Base-by-base conservation (phyloP, 164 flowering plant genomes). In the Cinnamomum micranthum region DNA sequence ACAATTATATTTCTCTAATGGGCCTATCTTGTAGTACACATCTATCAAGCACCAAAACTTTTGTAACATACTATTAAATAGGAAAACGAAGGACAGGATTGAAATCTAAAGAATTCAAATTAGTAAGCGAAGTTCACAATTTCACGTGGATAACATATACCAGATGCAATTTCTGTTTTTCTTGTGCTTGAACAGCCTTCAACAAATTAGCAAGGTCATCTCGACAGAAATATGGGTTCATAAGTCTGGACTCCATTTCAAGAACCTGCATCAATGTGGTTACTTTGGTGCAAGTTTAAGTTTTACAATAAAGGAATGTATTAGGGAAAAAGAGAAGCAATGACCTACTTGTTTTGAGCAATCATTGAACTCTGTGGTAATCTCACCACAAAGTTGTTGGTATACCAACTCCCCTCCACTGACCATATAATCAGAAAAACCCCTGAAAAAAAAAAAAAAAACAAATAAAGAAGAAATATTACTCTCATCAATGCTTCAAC, bases 141-240 rank as follows among this genome's bases (percentile, higher is more conserved):
- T 23, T 64, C 41, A 41, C 3, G 35, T n/a, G 17, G 28, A 35
- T 31, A 27, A 3, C 13, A 70, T 70, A 52, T 88, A 92, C 98
- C 91, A 93, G 82, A 73, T 92, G 82, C 81, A 95, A 80, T 80
- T 95, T 95, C 83, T 90, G 84, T 82, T 92, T 93, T 78, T 95
- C 98, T 64, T 95, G 93, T 51, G 75, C 77, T 83, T 95, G 99
- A 81, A 95, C 92, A 73, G 90, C 84, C 83, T 90, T 85, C 67
- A 95, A 86, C 20, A 93, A 76, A 25, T 65, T 76, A 71, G 97
- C 92, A 33, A 95, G 81, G 81, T 95, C 97, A 70, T 85, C 82
- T 64, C 99, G 86, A 74, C 82, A 75, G 58, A 77, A 81, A 70
- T 87, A 88, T 50, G 95, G 88, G 67, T 73, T 87, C 41, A 78